These are phyloP conservation scores for Symbiotaphrina buchneri DNA, from an alignment of 495 filamentous ascomycete species.

Conservation along the genomic window DNA sequence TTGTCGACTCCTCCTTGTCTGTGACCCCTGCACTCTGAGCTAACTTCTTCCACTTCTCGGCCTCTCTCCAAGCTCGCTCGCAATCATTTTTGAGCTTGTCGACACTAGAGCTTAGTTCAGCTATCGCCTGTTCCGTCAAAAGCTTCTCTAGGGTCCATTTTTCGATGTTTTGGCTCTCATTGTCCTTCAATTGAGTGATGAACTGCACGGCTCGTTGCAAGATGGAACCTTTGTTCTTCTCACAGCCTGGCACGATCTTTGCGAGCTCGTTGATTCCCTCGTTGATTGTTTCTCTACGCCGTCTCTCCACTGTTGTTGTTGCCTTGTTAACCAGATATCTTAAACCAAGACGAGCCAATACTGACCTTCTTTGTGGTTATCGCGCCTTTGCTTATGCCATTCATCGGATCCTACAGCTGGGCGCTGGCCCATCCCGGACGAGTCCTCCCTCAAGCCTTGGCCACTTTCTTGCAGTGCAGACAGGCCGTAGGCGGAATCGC, in stretches of 20 bases:
- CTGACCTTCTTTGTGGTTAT: constrained; percentile 97
- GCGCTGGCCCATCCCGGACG: constrained; percentile 13
- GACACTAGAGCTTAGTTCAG: constrained; percentile 67
- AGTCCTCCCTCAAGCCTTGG: constrained; percentile 16
- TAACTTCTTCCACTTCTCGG: constrained; percentile 66
- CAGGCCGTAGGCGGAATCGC: constrained; percentile 11
- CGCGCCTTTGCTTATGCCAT: constrained; percentile 92
- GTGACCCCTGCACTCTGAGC: constrained; percentile 52
- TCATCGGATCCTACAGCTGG: constrained; percentile 88
- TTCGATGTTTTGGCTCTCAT: constrained; percentile 79
- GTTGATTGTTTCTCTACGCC: constrained; percentile 95
- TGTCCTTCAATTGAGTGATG: constrained; percentile 84
- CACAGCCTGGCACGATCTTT: constrained; percentile 91
- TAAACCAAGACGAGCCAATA: constrained; percentile 5
- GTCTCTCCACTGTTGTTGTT: constrained; percentile 66
- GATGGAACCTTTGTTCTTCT: constrained; percentile 98
- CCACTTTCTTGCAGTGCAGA: no score
- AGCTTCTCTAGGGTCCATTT: constrained; percentile 96
- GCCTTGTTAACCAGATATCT: constrained; percentile 1
- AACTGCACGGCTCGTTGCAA: constrained; percentile 84
- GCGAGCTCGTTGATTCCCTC: constrained; percentile 97
- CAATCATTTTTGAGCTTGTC: constrained; percentile 73
- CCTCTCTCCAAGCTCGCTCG: constrained; percentile 48
- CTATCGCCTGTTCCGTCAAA: constrained; percentile 81
- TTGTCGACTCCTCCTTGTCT: constrained; percentile 5